A percentile compares a stretch with the other conserved stretches of the same genome.
Evolutionary conservation across 169 alveolate genomes (phyloP).

Genomic region (Hepatocystis sp.): DNA sequence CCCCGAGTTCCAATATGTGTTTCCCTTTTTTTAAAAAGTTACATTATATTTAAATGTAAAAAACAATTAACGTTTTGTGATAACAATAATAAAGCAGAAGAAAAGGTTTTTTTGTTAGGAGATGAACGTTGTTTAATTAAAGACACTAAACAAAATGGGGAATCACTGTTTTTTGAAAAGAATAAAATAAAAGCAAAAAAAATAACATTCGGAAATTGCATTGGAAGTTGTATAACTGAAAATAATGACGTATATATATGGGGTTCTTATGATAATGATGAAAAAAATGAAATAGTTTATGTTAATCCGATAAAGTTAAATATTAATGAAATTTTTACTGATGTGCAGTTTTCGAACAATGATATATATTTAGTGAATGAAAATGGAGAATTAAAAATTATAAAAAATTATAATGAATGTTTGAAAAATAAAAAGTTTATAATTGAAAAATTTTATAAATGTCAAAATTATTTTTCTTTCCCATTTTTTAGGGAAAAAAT

Average conservation of each 20-base stretch:
- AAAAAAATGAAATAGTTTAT: slow-evolving; percentile 30
- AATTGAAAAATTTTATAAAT: slow-evolving; percentile 63
- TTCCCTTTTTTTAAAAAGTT: slow-evolving; percentile 21
- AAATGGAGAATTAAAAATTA: slow-evolving; percentile 71
- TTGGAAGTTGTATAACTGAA: slow-evolving; percentile 68
- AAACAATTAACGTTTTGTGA: slow-evolving; percentile 27
- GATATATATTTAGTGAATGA: slow-evolving; percentile 48
- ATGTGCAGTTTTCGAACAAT: slow-evolving; percentile 53
- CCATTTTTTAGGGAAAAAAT: slow-evolving; percentile 42
- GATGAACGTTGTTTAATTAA: slow-evolving; percentile 59
- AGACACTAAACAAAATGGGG: slow-evolving; percentile 57
- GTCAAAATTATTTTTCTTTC: slow-evolving; percentile 34
- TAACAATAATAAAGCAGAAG: slow-evolving; percentile 11
- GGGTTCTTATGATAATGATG: slow-evolving; percentile 66
- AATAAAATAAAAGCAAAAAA: slow-evolving; percentile 61
- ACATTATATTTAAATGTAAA: slow-evolving; percentile 18
- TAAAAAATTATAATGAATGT: slow-evolving; percentile 35
- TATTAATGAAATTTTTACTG: slow-evolving; percentile 21
- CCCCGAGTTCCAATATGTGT: slow-evolving; percentile 12
- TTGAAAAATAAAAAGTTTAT: slow-evolving; percentile 31
- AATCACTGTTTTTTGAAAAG: slow-evolving; percentile 39
- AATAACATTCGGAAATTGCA: slow-evolving; percentile 68
- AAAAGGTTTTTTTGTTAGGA: slow-evolving; percentile 67
- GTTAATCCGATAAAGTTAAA: slow-evolving; percentile 38
- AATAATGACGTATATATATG: slow-evolving; percentile 65